phyloP scores from a whole-genome alignment of 805 yeast species.

The Wickerhamomyces xylosicus region DNA sequence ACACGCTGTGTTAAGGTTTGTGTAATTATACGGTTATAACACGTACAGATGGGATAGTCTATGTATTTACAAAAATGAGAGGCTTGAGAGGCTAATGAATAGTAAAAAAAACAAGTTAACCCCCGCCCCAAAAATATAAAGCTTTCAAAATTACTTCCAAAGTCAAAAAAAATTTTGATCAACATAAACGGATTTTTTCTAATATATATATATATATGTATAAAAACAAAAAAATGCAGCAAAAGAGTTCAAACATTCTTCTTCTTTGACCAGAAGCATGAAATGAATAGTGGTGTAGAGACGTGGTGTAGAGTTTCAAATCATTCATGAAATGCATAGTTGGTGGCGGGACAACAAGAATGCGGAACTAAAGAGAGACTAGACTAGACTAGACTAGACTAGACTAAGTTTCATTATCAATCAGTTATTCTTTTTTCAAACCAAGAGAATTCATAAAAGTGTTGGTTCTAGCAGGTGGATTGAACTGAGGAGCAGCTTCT shows the following conservation, averaged over 20 bases:
- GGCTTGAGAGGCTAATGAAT: background rate
- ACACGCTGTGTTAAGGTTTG: background rate
- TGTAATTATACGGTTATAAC: background rate
- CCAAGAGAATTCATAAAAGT: background rate
- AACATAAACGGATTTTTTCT: background rate
- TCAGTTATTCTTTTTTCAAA: background rate
- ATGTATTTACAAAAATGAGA: background rate
- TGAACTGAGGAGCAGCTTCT: slow-evolving; percentile 10
- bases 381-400: background rate
- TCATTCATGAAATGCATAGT: no score
- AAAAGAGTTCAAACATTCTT: no score
- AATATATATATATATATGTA: no score
- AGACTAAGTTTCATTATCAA: background rate
- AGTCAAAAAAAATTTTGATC: no score
- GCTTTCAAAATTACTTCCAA: no score
- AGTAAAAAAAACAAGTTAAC: background rate
- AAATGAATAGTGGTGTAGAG: no score
- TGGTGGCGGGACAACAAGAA: no score
- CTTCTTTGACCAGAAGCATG: no score
- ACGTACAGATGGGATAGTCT: background rate
- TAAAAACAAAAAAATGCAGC: no score
- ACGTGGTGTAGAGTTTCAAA: no score
- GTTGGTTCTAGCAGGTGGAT: background rate
- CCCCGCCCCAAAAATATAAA: background rate
- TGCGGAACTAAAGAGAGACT: background rate